Conservation (phyloP, 2,329 filamentous ascomycete genomes). For the Fusarium proliferatum region DNA sequence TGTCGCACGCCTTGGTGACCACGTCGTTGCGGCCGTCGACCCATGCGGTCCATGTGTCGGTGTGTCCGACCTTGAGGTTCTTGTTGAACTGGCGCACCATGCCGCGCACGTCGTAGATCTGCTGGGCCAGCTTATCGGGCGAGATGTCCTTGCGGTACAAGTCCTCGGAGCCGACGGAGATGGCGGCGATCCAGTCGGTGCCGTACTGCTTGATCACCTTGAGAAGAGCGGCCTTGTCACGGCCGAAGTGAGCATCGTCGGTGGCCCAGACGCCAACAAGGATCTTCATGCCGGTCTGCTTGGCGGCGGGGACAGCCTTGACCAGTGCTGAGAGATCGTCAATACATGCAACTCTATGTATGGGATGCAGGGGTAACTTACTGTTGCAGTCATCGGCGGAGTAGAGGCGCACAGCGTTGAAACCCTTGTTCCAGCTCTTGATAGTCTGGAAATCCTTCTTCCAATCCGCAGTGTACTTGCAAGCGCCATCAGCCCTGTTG, state of each 20-base stretch:
- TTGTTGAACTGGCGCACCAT: conserved; percentile 41
- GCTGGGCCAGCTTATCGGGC: conserved; percentile 37
- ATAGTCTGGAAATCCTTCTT: conserved; percentile 43
- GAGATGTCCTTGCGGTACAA: conserved; percentile 42
- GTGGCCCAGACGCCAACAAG: conserved; percentile 42
- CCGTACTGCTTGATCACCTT: conserved; percentile 41
- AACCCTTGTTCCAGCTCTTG: conserved; percentile 42
- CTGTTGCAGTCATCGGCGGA: conserved; percentile 39
- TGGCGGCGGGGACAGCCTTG: conserved; percentile 41
- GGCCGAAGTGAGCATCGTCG: conserved; percentile 38
- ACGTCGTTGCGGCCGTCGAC: conserved; percentile 41
- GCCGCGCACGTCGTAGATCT: conserved; percentile 43
- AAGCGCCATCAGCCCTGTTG: conserved; percentile 37
- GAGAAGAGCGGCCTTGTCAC: conserved; percentile 41
- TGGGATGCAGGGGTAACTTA: not conserved
- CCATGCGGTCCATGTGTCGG: conserved; percentile 43
- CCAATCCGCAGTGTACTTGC: conserved; percentile 41
- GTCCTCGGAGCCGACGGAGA: conserved; percentile 41
- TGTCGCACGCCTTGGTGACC: conserved; percentile 39
- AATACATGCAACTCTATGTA: no score
- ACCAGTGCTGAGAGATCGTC: conserved; percentile 22
- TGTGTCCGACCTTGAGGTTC: conserved; percentile 42
- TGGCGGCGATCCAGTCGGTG: conserved; percentile 40
- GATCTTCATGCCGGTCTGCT: conserved; percentile 40
- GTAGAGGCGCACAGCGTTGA: conserved; percentile 41